Percentiles rank a stretch among this genome's conserved stretches.
Conservation (phyloP, 2,329 filamentous ascomycete genomes). For the Fusarium citri region DNA sequence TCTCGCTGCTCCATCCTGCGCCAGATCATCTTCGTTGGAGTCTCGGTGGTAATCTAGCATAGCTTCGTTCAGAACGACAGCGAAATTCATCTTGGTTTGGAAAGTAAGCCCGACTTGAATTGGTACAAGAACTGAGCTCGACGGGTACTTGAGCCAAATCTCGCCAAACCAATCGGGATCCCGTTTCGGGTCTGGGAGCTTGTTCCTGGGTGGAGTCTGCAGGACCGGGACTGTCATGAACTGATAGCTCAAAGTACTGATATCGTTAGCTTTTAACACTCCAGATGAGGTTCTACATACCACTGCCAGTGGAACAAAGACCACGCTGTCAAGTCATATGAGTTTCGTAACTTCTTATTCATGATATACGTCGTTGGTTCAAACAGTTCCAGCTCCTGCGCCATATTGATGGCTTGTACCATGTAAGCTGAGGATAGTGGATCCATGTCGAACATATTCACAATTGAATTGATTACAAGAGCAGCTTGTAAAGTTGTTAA, state of each 20-base stretch:
- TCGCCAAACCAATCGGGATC: constrained; percentile 11
- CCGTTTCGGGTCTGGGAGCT: neutral
- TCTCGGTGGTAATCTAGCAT: neutral
- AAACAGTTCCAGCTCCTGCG: neutral
- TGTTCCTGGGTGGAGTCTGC: neutral
- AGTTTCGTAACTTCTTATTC: constrained; percentile 7
- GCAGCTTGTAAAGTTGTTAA: constrained; percentile 14
- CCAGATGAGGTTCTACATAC: neutral
- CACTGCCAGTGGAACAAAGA: constrained; percentile 21
- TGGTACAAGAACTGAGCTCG: neutral
- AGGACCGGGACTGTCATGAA: neutral
- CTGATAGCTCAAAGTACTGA: constrained; percentile 2
- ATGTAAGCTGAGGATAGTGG: neutral
- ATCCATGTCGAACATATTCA: constrained; percentile 23
- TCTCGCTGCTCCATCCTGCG: neutral
- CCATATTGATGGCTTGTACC: neutral
- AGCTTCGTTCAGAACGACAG: neutral
- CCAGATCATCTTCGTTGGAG: neutral
- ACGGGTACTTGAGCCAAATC: constrained; percentile 24
- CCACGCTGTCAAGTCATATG: constrained; percentile 18
- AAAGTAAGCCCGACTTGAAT: neutral
- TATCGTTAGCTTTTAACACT: neutral
- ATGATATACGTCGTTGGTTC: constrained; percentile 7
- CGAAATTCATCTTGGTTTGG: constrained; percentile 2
- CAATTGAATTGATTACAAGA: neutral